Conservation (phyloP, 2,329 filamentous ascomycete species). For the Ophiocordyceps polyrhachis-furcata region DNA sequence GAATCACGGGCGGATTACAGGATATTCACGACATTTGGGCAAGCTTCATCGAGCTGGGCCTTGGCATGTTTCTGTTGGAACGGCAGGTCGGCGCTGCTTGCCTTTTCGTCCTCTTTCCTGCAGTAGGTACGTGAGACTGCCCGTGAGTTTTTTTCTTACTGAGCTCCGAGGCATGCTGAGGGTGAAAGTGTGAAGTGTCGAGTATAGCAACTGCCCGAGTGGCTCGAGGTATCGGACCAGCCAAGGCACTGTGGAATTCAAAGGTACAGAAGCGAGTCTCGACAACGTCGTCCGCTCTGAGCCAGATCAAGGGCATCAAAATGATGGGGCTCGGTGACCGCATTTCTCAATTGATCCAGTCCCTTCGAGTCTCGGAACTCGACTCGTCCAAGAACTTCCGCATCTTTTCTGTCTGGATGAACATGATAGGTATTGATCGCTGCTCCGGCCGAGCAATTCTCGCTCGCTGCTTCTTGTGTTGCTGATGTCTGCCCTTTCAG, state of each 20-base stretch:
- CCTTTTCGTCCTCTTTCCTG: not conserved
- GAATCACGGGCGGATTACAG: conserved; percentile 15
- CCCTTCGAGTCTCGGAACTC: conserved; percentile 5
- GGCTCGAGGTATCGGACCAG: conserved; percentile 13
- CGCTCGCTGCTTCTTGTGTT: not conserved
- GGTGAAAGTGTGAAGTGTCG: not conserved
- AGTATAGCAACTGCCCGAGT: not conserved
- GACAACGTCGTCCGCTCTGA: conserved; percentile 11
- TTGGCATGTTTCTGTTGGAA: conserved; percentile 20
- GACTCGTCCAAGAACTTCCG: conserved; percentile 3
- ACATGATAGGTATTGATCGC: conserved; percentile 1
- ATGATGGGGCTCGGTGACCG: conserved; percentile 13
- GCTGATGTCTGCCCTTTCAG: not conserved
- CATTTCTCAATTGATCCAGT: conserved; percentile 1
- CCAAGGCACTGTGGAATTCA: conserved; percentile 15
- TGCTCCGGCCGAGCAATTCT: not conserved
- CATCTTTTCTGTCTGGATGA: conserved; percentile 1
- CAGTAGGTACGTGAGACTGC: not conserved
- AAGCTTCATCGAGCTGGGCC: conserved; percentile 19
- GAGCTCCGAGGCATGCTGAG: not conserved
- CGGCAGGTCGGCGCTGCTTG: conserved; percentile 5
- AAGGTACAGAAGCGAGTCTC: conserved; percentile 13
- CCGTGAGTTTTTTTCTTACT: not conserved
- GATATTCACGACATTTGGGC: conserved; percentile 23
- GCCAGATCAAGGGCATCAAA: conserved; percentile 17